phyloP scores from a whole-genome alignment of 192 early-diverging fungal genomes.

The Kickxella alabastrina region DNA sequence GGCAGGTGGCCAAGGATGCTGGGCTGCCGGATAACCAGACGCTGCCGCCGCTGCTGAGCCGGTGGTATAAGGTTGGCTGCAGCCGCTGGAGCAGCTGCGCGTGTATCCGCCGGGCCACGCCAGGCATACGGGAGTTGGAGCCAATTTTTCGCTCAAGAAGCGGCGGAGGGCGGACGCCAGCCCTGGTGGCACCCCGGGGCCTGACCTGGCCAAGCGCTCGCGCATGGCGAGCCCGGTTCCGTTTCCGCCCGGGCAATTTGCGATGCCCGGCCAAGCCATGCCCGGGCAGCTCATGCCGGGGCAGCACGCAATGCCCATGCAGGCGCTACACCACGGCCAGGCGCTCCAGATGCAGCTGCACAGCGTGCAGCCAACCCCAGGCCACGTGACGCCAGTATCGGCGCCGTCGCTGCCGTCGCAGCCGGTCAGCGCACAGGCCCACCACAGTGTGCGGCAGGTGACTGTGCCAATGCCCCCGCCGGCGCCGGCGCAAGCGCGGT shows the following conservation, averaged over 20 bases:
- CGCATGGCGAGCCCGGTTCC: slow-evolving; percentile 26
- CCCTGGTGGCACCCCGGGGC: slow-evolving; percentile 40
- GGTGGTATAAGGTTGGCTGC: slow-evolving; percentile 54
- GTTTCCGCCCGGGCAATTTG: not conserved
- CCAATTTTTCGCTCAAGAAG: slow-evolving; percentile 49
- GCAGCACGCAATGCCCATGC: not conserved
- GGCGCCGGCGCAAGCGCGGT: slow-evolving; percentile 18
- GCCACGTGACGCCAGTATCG: not conserved
- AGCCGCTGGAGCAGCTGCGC: slow-evolving; percentile 45
- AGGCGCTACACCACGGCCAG: no score
- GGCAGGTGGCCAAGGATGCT: slow-evolving; percentile 44
- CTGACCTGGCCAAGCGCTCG: slow-evolving; percentile 26
- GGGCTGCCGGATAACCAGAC: slow-evolving; percentile 42
- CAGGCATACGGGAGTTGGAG: slow-evolving; percentile 41
- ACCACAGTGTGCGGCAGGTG: not conserved
- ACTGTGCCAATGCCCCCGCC: slow-evolving; percentile 28
- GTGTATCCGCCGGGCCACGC: slow-evolving; percentile 49
- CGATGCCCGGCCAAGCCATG: not conserved
- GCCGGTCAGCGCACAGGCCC: not conserved
- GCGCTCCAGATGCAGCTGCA: no score
- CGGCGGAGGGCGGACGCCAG: slow-evolving; percentile 39
- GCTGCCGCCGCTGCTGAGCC: slow-evolving; percentile 46
- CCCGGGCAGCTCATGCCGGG: no score
- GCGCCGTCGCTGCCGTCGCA: slow-evolving; percentile 5
- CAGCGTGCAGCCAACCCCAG: no score